Base-by-base conservation (phyloP, 2,329 filamentous ascomycete species). In the Fusarium mangiferae region DNA sequence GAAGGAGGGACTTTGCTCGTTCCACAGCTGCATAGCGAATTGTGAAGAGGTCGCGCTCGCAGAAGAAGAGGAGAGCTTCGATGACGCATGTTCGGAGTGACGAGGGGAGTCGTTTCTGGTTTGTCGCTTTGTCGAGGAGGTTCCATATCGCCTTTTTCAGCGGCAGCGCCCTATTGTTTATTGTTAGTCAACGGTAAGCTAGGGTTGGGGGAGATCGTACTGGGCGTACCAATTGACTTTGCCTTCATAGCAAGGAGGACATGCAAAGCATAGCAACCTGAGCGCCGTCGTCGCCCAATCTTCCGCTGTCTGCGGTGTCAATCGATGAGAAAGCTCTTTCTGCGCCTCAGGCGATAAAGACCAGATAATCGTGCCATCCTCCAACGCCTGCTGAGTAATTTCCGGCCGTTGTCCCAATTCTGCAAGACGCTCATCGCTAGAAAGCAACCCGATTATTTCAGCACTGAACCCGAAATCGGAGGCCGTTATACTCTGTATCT, bases 221-320 rank as follows among this genome's bases (percentile, higher is more conserved):
- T 80, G 6, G 4, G 15, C 63, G 22, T 77, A 81, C 81, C 81
- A 82, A 20, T 72, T 69, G 6, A 70, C 72, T 26, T 81, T 80
- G 12, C 81, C 81, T 51, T 82, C 80, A 18, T 78, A 81, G 38
- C 78, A 79, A 7, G 78, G 80, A 7, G 81, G 81, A 17, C 78
- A 80, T 4, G 74, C 69, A 48, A 80, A 81, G 28, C 79, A 82
- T 0, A 82, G 12, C 0, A 82, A 42, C 5, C 66, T 76, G 1
- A 82, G 36, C 1, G 76, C 78, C 1, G 73, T 64, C 1, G 58
- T 60, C 2, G 68, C 64, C n/a, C 79, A 69, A 3, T 77, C 70
- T 24, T 78, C 75, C 6, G 56, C 28, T 0, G 75, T 77, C 8
- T 75, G 69, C 1, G 75, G 58, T 0, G 68, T 70, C 10, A 79